A percentile compares a stretch with the other conserved stretches of the same genome.
Conservation (phyloP, 192 early-diverging fungal genomes). For the Entomortierella lignicola region DNA sequence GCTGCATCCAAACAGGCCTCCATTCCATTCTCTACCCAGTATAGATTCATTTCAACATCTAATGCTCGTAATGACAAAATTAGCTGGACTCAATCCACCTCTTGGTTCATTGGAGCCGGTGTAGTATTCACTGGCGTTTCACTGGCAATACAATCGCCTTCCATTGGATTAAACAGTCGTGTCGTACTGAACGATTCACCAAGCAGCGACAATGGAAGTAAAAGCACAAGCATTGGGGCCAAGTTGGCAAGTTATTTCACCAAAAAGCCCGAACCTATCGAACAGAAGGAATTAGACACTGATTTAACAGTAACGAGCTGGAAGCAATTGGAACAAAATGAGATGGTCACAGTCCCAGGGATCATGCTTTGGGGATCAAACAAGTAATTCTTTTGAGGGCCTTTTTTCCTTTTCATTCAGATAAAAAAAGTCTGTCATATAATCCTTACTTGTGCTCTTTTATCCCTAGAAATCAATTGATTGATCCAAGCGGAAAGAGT, state of each 20-base stretch:
- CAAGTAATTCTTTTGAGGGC: constrained; percentile 19
- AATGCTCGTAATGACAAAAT: neutral
- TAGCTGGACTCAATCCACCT: constrained; percentile 8
- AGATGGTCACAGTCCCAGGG: constrained; percentile 21
- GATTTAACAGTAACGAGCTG: constrained; percentile 49
- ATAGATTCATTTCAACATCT: constrained; percentile 15
- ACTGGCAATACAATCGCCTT: constrained; percentile 32
- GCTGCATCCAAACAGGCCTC: neutral
- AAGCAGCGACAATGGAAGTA: neutral
- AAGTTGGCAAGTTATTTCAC: constrained; percentile 6
- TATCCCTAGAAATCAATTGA: constrained; percentile 17
- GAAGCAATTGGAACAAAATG: constrained; percentile 49
- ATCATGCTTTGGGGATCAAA: constrained; percentile 54
- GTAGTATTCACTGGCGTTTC: constrained; percentile 38
- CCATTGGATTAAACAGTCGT: constrained; percentile 8
- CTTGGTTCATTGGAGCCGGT: constrained; percentile 38
- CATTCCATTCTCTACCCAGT: no score
- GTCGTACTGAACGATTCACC: constrained; percentile 21
- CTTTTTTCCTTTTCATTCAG: no score
- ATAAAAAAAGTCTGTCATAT: neutral
- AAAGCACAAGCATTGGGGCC: constrained; percentile 10
- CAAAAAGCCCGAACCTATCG: constrained; percentile 16
- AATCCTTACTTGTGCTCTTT: no score
- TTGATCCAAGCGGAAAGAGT: constrained; percentile 46
- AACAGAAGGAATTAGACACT: constrained; percentile 37